Percentiles rank a stretch among this genome's conserved stretches.
These are phyloP conservation scores for Auricularia cornea DNA, from an alignment of 768 basidiomycete species.

Conservation along the genomic window DNA sequence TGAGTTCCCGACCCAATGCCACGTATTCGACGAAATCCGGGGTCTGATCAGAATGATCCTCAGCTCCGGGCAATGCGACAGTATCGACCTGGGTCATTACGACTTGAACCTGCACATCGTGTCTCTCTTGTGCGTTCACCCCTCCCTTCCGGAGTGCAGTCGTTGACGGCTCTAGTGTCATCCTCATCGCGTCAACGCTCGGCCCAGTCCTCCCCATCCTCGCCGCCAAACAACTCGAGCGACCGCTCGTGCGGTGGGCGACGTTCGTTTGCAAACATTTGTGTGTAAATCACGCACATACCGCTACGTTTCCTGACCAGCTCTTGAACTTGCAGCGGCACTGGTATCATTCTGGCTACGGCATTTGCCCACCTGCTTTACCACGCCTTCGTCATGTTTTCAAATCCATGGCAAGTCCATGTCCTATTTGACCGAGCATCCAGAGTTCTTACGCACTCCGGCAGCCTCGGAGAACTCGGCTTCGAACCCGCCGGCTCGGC, in stretches of 20 bases:
- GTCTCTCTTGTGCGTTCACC: neutral
- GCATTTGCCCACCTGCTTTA: neutral
- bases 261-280: neutral
- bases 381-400: neutral
- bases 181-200: neutral
- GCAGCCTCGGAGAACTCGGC: neutral
- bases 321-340: neutral
- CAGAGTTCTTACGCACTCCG: no score
- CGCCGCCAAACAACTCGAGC: neutral
- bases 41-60: no score
- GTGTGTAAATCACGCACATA: no score
- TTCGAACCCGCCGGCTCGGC: neutral
- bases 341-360: neutral
- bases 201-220: neutral
- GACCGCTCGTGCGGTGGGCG: neutral
- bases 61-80: neutral
- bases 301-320: no score
- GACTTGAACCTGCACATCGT: neutral
- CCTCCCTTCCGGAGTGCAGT: neutral
- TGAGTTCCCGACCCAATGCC: neutral
- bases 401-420: neutral
- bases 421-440: no score
- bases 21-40: neutral
- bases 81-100: neutral
- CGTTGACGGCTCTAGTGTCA: neutral